Percentiles rank a stretch among this genome's conserved stretches.
phyloP scores from a whole-genome alignment of 2,329 filamentous ascomycete genomes.

The Colletotrichum aenigma region DNA sequence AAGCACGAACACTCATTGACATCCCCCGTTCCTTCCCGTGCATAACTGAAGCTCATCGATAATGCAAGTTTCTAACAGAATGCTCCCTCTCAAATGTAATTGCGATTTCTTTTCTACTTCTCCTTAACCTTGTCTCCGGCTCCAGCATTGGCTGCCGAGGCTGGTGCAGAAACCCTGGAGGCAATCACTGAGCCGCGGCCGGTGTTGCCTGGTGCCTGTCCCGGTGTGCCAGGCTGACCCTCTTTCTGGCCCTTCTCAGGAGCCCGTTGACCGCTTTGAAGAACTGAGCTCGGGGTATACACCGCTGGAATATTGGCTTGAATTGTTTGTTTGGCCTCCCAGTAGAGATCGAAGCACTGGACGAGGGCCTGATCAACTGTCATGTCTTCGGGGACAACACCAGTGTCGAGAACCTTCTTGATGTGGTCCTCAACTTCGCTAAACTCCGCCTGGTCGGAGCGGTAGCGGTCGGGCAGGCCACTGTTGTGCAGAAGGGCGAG shows the following conservation, averaged over 20 bases:
- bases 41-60: background rate
- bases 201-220: background rate
- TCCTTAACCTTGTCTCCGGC: background rate
- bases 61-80: background rate
- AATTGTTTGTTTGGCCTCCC: constrained; percentile 51
- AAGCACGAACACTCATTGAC: background rate
- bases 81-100: background rate
- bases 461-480: constrained; percentile 56
- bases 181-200: constrained; percentile 6
- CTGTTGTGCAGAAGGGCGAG: constrained; percentile 59
- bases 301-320: constrained; percentile 50
- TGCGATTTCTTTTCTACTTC: background rate
- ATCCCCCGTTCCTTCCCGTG: background rate
- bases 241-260: background rate
- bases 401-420: constrained; percentile 52
- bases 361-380: constrained; percentile 51
- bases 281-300: constrained; percentile 31
- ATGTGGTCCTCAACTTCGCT: constrained; percentile 54
- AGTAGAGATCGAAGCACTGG: constrained; percentile 50
- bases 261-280: background rate
- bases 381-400: constrained; percentile 45
- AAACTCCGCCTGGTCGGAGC: constrained; percentile 54
- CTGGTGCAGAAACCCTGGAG: background rate
- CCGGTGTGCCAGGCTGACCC: background rate
- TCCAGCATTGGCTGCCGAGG: background rate